Evolutionary conservation across 345 rosid species (phyloP).

Genomic region (Erucastrum elatum): DNA sequence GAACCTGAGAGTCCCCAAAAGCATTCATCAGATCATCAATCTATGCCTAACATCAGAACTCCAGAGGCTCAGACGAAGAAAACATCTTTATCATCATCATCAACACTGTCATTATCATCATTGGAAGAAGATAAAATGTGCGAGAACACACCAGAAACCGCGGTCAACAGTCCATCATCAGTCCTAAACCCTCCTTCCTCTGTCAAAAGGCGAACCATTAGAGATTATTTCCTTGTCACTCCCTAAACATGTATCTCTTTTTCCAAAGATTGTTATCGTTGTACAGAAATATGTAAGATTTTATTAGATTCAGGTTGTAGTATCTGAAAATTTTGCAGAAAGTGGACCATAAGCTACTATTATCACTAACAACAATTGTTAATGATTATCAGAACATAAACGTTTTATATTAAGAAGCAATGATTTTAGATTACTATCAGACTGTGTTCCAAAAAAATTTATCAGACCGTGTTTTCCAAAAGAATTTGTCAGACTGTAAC

Average conservation of each 20-base stretch:
- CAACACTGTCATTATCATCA: background rate
- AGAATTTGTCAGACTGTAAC: background rate
- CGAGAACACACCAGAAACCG: slow-evolving; percentile 60
- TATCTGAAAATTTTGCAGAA: slow-evolving; percentile 16
- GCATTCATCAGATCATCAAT: slow-evolving; percentile 34
- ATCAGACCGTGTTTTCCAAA: no score
- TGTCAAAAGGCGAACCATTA: slow-evolving; percentile 75
- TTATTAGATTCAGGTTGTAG: slow-evolving; percentile 1
- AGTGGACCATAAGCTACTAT: background rate
- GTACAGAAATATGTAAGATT: slow-evolving; percentile 24
- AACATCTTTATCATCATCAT: slow-evolving; percentile 9
- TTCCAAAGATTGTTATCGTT: background rate
- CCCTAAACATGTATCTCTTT: slow-evolving; percentile 17
- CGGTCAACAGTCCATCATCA: slow-evolving; percentile 69
- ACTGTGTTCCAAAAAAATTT: background rate
- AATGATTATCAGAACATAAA: background rate
- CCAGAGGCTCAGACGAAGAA: slow-evolving; percentile 57
- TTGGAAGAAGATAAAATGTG: slow-evolving; percentile 41
- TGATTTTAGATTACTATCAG: background rate
- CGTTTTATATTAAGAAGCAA: background rate
- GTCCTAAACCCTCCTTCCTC: slow-evolving; percentile 88
- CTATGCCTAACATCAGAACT: slow-evolving; percentile 44
- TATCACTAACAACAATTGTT: background rate
- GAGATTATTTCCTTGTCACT: slow-evolving; percentile 74
- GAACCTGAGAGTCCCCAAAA: slow-evolving; percentile 38